These are phyloP conservation scores for Setaria italica DNA, from an alignment of 202 grass and related monocot species.

Conservation along the genomic window DNA sequence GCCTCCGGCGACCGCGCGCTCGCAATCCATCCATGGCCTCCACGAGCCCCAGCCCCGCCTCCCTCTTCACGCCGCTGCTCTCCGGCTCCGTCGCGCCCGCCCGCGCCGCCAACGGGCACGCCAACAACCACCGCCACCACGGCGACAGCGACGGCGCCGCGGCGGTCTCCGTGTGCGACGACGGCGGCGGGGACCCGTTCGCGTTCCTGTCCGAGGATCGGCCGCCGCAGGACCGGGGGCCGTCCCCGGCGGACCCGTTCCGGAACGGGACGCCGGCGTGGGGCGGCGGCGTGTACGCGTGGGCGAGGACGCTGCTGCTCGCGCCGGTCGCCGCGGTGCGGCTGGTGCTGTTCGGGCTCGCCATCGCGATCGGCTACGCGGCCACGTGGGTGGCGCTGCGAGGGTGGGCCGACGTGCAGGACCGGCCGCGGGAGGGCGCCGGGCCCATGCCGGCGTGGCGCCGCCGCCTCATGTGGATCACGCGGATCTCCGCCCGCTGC, in stretches of 20 bases:
- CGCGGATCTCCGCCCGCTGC: conserved; percentile 80
- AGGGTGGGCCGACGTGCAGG: conserved; percentile 66
- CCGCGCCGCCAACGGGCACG: conserved; percentile 53
- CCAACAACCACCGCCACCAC: conserved; percentile 9
- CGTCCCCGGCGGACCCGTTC: conserved; percentile 79
- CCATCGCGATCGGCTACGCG: conserved; percentile 72
- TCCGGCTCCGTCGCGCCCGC: conserved; percentile 56
- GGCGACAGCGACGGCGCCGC: not conserved
- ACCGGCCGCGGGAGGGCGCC: conserved; percentile 45
- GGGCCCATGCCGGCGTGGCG: conserved; percentile 78
- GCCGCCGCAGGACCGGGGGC: conserved; percentile 1
- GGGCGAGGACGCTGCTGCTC: conserved; percentile 67
- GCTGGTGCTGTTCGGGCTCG: conserved; percentile 73
- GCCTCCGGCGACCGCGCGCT: conserved; percentile 5
- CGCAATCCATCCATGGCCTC: conserved; percentile 28
- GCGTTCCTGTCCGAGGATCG: conserved; percentile 72
- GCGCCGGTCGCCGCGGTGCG: conserved; percentile 63
- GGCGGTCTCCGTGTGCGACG: not conserved
- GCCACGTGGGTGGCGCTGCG: conserved; percentile 76
- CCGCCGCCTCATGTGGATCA: conserved; percentile 87
- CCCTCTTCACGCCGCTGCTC: conserved; percentile 62
- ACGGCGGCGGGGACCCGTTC: conserved; percentile 54
- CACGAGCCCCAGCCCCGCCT: conserved; percentile 18
- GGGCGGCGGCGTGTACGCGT: conserved; percentile 61
- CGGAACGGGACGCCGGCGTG: conserved; percentile 71